A percentile compares a stretch with the other conserved stretches of the same genome.
phyloP scores from a whole-genome alignment of 768 basidiomycete species.

The Naganishia kalamii region DNA sequence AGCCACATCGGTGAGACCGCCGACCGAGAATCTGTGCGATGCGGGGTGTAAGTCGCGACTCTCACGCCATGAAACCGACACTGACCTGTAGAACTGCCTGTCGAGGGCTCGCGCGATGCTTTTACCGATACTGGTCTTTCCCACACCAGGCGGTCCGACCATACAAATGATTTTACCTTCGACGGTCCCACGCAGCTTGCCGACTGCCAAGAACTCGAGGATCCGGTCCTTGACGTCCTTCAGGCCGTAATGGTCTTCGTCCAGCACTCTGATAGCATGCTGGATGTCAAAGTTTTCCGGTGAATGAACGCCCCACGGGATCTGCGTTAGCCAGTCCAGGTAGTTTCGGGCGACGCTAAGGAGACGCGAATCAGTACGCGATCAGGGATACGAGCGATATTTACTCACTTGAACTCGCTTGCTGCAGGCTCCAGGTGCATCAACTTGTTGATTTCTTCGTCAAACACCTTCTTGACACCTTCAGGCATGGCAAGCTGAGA shows the following conservation, averaged over 20 bases:
- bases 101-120: constrained; percentile 85
- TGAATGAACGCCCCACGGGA: constrained; percentile 95
- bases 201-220: constrained; percentile 90
- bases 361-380: background rate
- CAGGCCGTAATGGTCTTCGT: constrained; percentile 90
- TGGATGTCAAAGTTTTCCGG: constrained; percentile 83
- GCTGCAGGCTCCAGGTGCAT: constrained; percentile 82
- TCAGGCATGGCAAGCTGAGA: constrained; percentile 80
- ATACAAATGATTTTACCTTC: constrained; percentile 97
- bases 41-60: background rate
- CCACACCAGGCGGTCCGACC: constrained; percentile 93
- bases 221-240: constrained; percentile 89
- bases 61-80: background rate
- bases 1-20: constrained; percentile 92
- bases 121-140: constrained; percentile 94
- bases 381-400: background rate
- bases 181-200: constrained; percentile 86
- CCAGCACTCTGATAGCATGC: constrained; percentile 74
- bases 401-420: constrained; percentile 66
- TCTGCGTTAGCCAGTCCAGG: constrained; percentile 64
- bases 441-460: constrained; percentile 88
- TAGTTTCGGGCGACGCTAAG: constrained; percentile 76
- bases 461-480: constrained; percentile 82
- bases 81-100: constrained; percentile 75
- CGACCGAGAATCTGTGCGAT: constrained; percentile 65